A percentile compares a stretch with the other conserved stretches of the same genome.
Conservation (phyloP, 345 rosid genomes). For the Salix viminalis region DNA sequence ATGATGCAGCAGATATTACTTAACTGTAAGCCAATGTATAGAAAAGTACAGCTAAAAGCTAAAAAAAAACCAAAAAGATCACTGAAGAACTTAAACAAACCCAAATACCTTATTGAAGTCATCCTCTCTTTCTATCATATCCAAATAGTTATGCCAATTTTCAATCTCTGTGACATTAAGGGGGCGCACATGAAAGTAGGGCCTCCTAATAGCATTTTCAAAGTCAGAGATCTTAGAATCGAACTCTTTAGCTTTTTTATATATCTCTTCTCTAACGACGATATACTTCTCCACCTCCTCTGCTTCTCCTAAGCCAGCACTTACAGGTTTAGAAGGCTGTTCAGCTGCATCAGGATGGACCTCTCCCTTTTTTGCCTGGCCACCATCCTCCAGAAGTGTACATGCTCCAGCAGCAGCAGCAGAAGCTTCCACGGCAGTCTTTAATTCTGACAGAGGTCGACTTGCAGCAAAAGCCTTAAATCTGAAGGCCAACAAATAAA, state of each 20-base stretch:
- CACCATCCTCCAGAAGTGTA: conserved; percentile 39
- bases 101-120: conserved; percentile 86
- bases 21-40: conserved; percentile 77
- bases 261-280: conserved; percentile 76
- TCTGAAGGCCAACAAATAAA: conserved; percentile 33
- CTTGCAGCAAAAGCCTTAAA: conserved; percentile 80
- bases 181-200: conserved; percentile 94
- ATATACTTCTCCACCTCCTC: conserved; percentile 93
- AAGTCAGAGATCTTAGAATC: conserved; percentile 85
- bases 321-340: conserved; percentile 53
- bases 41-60: conserved; percentile 57
- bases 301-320: conserved; percentile 72
- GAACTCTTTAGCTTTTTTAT: conserved; percentile 91
- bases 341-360: conserved; percentile 51
- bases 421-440: conserved; percentile 62
- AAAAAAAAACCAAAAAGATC: conserved; percentile 36
- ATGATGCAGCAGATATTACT: conserved; percentile 93
- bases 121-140: conserved; percentile 71
- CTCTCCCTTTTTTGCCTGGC: conserved; percentile 51
- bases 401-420: conserved; percentile 30
- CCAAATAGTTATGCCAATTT: conserved; percentile 92
- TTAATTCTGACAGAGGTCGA: conserved; percentile 75
- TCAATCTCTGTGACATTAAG: conserved; percentile 85
- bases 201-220: conserved; percentile 95
- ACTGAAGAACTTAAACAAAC: conserved; percentile 35